Evolutionary conservation across 164 flowering plant species (phyloP).

Genomic region (Stephania cephalantha): DNA sequence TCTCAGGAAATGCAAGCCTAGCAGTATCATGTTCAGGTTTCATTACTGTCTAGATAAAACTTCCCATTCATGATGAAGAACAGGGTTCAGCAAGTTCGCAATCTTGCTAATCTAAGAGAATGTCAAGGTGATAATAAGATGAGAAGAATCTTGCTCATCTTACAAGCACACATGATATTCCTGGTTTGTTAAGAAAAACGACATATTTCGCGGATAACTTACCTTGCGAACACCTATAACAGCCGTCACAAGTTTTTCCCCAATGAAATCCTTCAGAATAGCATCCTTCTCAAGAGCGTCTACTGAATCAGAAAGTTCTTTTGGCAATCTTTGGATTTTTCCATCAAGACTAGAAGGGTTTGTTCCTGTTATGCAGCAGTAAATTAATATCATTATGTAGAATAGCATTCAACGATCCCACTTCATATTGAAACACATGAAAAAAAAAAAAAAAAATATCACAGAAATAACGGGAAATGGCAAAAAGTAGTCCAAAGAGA

Average conservation of each 20-base stretch:
- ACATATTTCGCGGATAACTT: conserved; percentile 11
- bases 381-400: not conserved
- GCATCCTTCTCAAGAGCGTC: conserved; percentile 65
- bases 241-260: conserved; percentile 66
- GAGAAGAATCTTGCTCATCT: not conserved
- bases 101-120: too few relatives aligned
- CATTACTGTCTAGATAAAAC: too few relatives aligned
- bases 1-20: too few relatives aligned
- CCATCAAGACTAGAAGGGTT: conserved; percentile 44
- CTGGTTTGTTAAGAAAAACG: not conserved
- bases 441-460: not conserved
- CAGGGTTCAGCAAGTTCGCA: too few relatives aligned
- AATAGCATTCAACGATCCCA: too few relatives aligned
- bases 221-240: conserved; percentile 83
- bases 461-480: not conserved
- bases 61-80: too few relatives aligned
- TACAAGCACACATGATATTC: not conserved
- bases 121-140: not conserved
- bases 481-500: not conserved
- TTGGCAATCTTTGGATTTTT: conserved; percentile 54
- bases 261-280: conserved; percentile 49
- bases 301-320: conserved; percentile 65
- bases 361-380: conserved; percentile 38
- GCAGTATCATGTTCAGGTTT: too few relatives aligned
- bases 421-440: not conserved